Percentiles rank a stretch among this genome's conserved stretches.
These are phyloP conservation scores for Aspergillus hancockii DNA, from an alignment of 495 filamentous ascomycete species.

Conservation along the genomic window DNA sequence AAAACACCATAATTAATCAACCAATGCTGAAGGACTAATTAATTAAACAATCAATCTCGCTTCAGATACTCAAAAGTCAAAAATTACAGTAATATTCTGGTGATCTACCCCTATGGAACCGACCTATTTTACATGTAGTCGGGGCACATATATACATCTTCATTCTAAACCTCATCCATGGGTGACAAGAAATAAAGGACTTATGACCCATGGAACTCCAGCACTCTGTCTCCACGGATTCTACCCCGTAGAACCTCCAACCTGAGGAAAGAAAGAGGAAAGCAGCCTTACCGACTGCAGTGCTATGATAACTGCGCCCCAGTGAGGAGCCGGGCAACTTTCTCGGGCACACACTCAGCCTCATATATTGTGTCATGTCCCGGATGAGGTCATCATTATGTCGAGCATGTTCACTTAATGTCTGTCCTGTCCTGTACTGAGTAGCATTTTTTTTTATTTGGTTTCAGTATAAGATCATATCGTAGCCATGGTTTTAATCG, in stretches of 20 bases:
- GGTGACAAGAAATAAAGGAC: background rate
- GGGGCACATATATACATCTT: too few species aligned
- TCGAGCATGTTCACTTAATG: too few species aligned
- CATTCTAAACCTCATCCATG: background rate
- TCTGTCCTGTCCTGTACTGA: too few species aligned
- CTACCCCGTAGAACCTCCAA: background rate
- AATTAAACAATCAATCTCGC: too few species aligned
- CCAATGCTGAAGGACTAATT: too few species aligned
- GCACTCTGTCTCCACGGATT: background rate
- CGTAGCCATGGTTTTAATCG: background rate
- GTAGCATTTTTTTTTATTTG: background rate
- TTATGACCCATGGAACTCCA: background rate
- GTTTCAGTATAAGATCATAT: background rate
- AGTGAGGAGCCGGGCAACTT: background rate
- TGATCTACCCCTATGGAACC: too few species aligned
- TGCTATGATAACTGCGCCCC: too few species aligned
- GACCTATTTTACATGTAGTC: too few species aligned
- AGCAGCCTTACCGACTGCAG: too few species aligned
- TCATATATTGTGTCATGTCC: slow-evolving; percentile 1
- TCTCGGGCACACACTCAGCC: background rate
- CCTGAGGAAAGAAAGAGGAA: background rate
- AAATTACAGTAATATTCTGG: too few species aligned
- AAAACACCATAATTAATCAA: background rate
- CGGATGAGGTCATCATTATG: slow-evolving; percentile 11
- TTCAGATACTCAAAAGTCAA: too few species aligned